Evolutionary conservation across 768 basidiomycete genomes (phyloP), one percentile per base, ranked within the genome.

Genomic region (Pisolithus microcarpus): DNA sequence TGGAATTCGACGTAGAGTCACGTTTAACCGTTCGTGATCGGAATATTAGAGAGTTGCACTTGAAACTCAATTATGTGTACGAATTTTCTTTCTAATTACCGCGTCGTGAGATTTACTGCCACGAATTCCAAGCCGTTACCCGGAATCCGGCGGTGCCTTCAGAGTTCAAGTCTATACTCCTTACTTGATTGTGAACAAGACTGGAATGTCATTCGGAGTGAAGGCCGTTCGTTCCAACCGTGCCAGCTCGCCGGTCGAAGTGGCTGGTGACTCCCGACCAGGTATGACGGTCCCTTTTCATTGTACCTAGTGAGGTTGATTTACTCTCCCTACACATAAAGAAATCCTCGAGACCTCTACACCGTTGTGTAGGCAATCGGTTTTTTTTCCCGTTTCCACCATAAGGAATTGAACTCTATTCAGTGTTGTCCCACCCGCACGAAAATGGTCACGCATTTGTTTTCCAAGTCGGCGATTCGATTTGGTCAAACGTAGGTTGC

Each of bases 81-180:
- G 90, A 71, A 15, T n/a, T 23, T 43, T 26, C 7, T 37, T n/a
- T 37, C 19, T 39, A 8, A 39, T 26, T 34, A 45, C 10, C 7
- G 18, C 16, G 19, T 34, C 34, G 13, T 34, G 34, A 34, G 36
- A n/a, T 44, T 19, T 34, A 5, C 26, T 23, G 9, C 37, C 40
- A 48, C 43, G 31, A 43, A 38, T 45, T 2, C 40, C 28, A 46
- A 84, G 87, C 19, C 84, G 83, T 48, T 87, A 88, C 67, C 81
- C 90, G 7, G 81, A 96, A 47, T 87, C 94, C 6, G 96, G 94
- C 2, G 93, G 94, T 21, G 92, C 94, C 1, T 94, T 96, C 77
- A 92, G 87, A 67, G 90, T 96, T 0, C 95, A 98, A 65, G 81
- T 99, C 42, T 98, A 90, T 63, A 82, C 81, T 55, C 93, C 94